Evolutionary conservation across 2,329 filamentous ascomycete genomes (phyloP).

Genomic region (Aspergillus tanneri): DNA sequence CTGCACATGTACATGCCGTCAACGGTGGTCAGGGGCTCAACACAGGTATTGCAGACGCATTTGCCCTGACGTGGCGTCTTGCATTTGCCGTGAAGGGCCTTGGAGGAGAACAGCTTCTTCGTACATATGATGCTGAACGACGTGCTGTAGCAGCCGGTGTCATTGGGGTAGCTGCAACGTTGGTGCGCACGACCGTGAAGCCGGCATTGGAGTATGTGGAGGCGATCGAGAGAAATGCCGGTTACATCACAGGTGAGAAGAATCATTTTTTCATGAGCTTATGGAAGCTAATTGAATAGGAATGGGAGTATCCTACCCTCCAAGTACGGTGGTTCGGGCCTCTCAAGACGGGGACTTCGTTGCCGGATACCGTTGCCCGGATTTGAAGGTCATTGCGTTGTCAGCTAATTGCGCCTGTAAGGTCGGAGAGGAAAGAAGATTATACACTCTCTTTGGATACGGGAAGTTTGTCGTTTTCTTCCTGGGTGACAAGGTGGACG

Average conservation of each 20-base stretch:
- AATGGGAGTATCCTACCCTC: conserved; percentile 4
- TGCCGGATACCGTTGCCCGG: conserved; percentile 3
- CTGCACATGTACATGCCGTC: conserved; percentile 5
- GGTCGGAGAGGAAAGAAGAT: neutral
- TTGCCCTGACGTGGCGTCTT: conserved; percentile 4
- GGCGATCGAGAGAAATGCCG: conserved; percentile 3
- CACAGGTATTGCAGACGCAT: conserved; percentile 9
- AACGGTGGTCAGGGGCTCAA: conserved; percentile 8
- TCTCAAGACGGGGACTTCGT: neutral
- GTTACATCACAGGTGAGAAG: conserved; percentile 2
- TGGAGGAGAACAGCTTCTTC: neutral
- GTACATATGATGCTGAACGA: conserved; percentile 4
- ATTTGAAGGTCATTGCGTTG: neutral
- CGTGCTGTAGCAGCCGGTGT: conserved; percentile 1
- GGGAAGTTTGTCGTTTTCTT: conserved; percentile 1
- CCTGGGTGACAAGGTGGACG: neutral
- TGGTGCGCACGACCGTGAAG: conserved; percentile 6
- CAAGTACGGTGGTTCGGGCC: neutral
- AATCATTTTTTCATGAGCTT: neutral
- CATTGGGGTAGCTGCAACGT: conserved; percentile 2
- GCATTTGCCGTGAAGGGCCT: conserved; percentile 1
- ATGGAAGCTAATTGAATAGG: neutral
- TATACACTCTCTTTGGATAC: neutral
- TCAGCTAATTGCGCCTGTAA: neutral
- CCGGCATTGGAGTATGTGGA: conserved; percentile 8